phyloP scores from a whole-genome alignment of 306 rosid species.

The Gastrolobium villosum region DNA sequence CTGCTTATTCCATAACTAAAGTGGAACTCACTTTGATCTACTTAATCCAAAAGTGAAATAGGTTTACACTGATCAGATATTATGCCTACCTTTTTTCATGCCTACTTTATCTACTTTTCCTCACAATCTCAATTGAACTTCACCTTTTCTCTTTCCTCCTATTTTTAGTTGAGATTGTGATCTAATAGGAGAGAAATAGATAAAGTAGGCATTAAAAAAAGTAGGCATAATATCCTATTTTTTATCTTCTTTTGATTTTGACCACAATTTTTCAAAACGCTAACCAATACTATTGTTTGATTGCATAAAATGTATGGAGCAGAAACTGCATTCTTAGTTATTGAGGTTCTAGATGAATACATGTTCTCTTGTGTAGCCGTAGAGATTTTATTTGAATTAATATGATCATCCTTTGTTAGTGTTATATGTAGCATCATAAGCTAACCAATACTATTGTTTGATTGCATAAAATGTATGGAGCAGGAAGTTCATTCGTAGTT shows the following conservation, averaged over 20 bases:
- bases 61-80: background rate
- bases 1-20: background rate
- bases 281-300: constrained; percentile 5
- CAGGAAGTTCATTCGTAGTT: constrained; percentile 12
- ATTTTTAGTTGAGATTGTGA: too few species aligned
- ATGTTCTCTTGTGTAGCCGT: constrained; percentile 6
- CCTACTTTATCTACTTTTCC: too few species aligned
- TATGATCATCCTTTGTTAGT: constrained; percentile 25
- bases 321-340: constrained; percentile 16
- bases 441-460: constrained; percentile 9
- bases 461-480: constrained; percentile 25
- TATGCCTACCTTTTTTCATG: too few species aligned
- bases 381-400: constrained; percentile 15
- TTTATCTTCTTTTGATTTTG: background rate
- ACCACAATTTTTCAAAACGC: background rate
- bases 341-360: background rate
- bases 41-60: background rate
- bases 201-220: too few species aligned
- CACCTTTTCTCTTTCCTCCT: too few species aligned
- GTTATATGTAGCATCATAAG: background rate
- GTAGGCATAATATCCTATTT: background rate
- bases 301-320: constrained; percentile 22
- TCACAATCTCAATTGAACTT: too few species aligned
- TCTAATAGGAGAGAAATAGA: too few species aligned
- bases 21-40: background rate